Conservation (phyloP, 306 rosid species). For the Mimosa bimucronata region DNA sequence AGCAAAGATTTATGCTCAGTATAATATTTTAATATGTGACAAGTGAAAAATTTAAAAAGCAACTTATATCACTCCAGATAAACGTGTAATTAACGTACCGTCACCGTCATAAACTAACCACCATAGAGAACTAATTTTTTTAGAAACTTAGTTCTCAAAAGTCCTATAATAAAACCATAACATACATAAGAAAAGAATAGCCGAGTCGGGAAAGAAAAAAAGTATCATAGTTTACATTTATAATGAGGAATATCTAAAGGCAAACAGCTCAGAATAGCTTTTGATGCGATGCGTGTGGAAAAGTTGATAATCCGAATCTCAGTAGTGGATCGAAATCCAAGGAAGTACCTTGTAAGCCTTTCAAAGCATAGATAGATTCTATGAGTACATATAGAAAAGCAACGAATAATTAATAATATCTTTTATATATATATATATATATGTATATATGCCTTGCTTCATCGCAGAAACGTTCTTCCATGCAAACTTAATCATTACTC, state of each 20-base stretch:
- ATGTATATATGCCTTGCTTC: slow-evolving; percentile 35
- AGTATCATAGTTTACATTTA: background rate
- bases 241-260: background rate
- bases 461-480: background rate
- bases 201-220: background rate
- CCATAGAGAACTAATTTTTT: background rate
- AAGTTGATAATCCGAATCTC: background rate
- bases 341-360: background rate
- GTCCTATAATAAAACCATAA: background rate
- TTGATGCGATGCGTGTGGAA: background rate
- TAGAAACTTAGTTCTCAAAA: background rate
- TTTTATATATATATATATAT: too few species aligned
- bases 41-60: background rate
- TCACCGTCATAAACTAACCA: background rate
- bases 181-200: background rate
- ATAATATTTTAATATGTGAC: background rate
- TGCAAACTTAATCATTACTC: background rate
- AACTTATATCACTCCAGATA: background rate
- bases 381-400: background rate
- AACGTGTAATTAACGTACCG: background rate
- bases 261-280: background rate
- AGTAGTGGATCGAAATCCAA: background rate
- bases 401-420: background rate
- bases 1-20: slow-evolving; percentile 28
- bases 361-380: slow-evolving; percentile 28